These are phyloP conservation scores for Persicaria tinctoria DNA, from an alignment of 148 eudicot genomes.

Conservation along the genomic window DNA sequence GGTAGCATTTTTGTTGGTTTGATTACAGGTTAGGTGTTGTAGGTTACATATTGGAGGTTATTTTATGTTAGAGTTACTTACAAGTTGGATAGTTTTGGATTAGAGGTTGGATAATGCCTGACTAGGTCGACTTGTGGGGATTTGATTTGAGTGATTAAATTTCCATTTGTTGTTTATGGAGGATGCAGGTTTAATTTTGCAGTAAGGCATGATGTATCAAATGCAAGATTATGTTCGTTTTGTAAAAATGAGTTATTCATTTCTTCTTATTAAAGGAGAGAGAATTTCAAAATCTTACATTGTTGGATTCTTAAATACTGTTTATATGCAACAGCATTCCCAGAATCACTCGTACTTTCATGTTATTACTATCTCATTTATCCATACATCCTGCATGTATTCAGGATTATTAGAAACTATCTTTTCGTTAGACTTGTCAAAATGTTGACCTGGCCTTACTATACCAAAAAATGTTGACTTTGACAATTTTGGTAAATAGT, in stretches of 20 bases:
- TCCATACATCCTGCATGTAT: too few relatives aligned
- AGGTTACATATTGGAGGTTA: background rate
- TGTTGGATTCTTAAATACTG: background rate
- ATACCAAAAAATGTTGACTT: too few relatives aligned
- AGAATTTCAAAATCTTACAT: background rate
- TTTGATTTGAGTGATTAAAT: background rate
- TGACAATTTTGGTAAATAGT: too few relatives aligned
- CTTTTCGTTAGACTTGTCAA: too few relatives aligned
- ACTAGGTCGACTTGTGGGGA: background rate
- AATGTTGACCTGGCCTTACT: too few relatives aligned
- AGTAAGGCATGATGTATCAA: background rate
- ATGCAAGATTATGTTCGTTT: background rate
- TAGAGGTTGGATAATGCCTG: background rate
- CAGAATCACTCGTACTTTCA: too few relatives aligned
- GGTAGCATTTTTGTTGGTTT: background rate
- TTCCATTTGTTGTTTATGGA: background rate
- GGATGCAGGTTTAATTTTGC: background rate
- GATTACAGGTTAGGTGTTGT: background rate
- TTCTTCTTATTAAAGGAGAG: too few relatives aligned
- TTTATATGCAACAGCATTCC: too few relatives aligned
- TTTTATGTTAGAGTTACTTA: background rate
- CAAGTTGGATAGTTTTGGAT: background rate
- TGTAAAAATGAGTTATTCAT: background rate
- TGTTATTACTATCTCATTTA: too few relatives aligned
- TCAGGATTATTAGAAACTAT: too few relatives aligned